Evolutionary conservation across 2,329 filamentous ascomycete species (phyloP), one percentile per base, ranked within the genome.

Genomic region (Diplodia seriata): DNA sequence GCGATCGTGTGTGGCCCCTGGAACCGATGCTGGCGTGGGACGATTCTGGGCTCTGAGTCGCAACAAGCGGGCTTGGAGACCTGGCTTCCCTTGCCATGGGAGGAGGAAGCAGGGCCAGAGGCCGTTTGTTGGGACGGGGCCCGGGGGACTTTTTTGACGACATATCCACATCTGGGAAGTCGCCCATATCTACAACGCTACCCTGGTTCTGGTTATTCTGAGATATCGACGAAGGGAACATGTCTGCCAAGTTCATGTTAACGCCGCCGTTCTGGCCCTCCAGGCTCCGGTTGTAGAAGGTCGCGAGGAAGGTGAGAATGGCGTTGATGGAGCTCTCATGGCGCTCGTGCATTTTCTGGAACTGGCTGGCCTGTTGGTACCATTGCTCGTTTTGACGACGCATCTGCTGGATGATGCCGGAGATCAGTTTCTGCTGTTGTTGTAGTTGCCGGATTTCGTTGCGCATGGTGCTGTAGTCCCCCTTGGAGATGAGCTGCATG

Each of bases 281-380:
- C 61, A 99, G 82, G 70, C 93, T 97, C 75, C 96, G 91, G 70
- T 97, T 91, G 81, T 98, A 99, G 51, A 99, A 94, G 14, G 96
- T 98, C 55, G 94, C 95, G 23, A 99, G 85, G 78, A 99, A 98
- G 61, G 94, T 97, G 51, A 99, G 85, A 70, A 99, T 98, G n/a
- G 94, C 94, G 75, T 97, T 98, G 80, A 99, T 98, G 0, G 94
- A 97, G 76, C 94, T 97, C 77, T 99, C 95, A 75, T 99, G 95
- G n/a, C 95, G 90, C 73, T 94, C 93, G 75, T 98, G 94, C 76
- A 97, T 89, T 69, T 88, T 91, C 78, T 98, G 94, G 76, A 97
- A 97, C 68, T 91, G 89, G 54, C 91, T 86, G 0, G 94, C 94
- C 78, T 97, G 93, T 67, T 91, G 90, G 74, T 94, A 96, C 36